Conservation (phyloP, 2,329 filamentous ascomycete species). For the Hymenoscyphus fraxineus region DNA sequence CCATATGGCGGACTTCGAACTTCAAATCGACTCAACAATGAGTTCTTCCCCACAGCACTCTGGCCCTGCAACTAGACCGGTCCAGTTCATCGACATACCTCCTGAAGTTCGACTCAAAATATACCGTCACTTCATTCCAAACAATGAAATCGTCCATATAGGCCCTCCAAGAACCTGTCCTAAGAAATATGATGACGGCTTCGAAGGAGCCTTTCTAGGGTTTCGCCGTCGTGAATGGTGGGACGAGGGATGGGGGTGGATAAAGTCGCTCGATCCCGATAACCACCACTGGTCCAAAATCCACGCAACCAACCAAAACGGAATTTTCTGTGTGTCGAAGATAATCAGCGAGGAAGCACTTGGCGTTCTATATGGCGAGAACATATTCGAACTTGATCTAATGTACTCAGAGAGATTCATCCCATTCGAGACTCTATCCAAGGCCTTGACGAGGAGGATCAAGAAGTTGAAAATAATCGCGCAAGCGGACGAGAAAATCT, state of each 20-base stretch:
- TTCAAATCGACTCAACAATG: neutral
- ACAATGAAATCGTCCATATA: neutral
- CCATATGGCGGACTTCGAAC: neutral
- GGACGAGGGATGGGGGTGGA: neutral
- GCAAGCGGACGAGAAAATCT: neutral
- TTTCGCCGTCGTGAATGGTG: neutral
- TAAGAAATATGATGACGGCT: neutral
- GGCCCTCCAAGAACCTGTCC: no score
- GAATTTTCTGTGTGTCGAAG: conserved; percentile 9
- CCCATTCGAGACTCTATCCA: neutral
- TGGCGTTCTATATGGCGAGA: conserved; percentile 11
- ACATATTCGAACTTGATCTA: conserved; percentile 7
- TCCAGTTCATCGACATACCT: conserved; percentile 8
- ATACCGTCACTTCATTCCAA: conserved; percentile 11
- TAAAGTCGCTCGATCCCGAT: neutral
- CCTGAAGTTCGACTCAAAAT: conserved; percentile 11
- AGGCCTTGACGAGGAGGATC: neutral
- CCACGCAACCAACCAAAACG: neutral
- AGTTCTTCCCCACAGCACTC: neutral
- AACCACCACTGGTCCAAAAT: neutral
- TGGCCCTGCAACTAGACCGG: neutral
- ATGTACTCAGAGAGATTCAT: neutral
- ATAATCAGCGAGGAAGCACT: conserved; percentile 11
- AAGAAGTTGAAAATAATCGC: neutral
- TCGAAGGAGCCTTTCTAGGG: neutral